Base-by-base conservation (phyloP, 805 yeast genomes). In the Candida cerambycidarum region DNA sequence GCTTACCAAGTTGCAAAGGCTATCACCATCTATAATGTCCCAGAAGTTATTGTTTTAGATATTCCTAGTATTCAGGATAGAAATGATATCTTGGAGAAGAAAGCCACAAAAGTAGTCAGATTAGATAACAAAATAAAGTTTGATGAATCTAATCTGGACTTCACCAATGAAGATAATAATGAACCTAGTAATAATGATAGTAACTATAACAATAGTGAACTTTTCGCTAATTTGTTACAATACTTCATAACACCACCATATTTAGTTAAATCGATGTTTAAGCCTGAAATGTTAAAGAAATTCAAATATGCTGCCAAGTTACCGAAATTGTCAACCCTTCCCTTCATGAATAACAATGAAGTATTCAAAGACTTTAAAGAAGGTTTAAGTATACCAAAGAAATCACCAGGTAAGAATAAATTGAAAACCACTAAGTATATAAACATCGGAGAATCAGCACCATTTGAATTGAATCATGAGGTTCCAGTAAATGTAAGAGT, bases 241-340 rank as follows among this genome's bases (percentile, higher is more conserved):
- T 89, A 69, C 57, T 87, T 87, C 55, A 80, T 89, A 12, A 89
- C 96, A 0, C 96, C 97, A 1, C 85, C 88, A 38, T 87, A 89
- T 56, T 69, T 89, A 32, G 76, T 82, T 14, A 82, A 82, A 46
- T 63, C 82, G 2, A 72, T 83, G 4, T 87, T 89, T 66, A 54
- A 53, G 64, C 47, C 39, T 35, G 37, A 38, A 14, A 46, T 45
- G 27, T 40, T 61, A 18, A 60, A 65, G 28, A 75, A 79, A 56
- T 78, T 85, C 58, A 72, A 72, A 42, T 73, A 78, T 48, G 96
- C 96, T 0, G 69, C 71, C 27, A 78, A 76, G 48, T 71, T 85
- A 44, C 97, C 96, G 29, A 79, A 79, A 54, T 65, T 89, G 24
- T 72, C 88, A 0, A 78, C 82, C 1, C 63, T 89, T 41, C 96